These are phyloP conservation scores for Trypethelium eluteriae DNA, from an alignment of 495 filamentous ascomycete genomes.

Conservation along the genomic window DNA sequence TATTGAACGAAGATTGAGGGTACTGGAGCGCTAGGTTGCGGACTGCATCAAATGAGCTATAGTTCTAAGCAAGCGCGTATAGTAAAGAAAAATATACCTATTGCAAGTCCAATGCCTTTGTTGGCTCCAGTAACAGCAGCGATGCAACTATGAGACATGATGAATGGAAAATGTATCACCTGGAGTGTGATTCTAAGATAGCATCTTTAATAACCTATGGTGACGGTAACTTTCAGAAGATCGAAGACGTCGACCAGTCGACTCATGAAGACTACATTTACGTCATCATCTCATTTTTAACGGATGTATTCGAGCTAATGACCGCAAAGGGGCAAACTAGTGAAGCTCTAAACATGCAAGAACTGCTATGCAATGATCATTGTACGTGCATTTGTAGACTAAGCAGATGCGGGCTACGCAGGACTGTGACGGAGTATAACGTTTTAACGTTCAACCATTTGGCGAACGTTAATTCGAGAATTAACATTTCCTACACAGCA, in stretches of 20 bases:
- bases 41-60: slow-evolving; percentile 22
- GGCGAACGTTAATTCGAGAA: too few relatives aligned
- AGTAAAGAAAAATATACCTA: slow-evolving; percentile 28
- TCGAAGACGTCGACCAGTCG: background rate
- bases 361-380: background rate
- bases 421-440: too few relatives aligned
- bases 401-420: too few relatives aligned
- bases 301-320: background rate
- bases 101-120: slow-evolving; percentile 36
- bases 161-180: background rate
- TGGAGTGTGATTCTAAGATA: background rate
- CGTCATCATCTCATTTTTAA: background rate
- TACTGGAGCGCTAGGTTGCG: slow-evolving; percentile 43
- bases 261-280: background rate
- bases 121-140: slow-evolving; percentile 42
- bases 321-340: background rate
- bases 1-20: slow-evolving; percentile 40
- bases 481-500: too few relatives aligned
- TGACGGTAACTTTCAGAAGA: background rate
- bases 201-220: background rate
- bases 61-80: slow-evolving; percentile 6
- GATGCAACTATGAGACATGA: slow-evolving; percentile 30
- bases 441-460: too few relatives aligned
- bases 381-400: too few relatives aligned
- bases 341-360: background rate